Evolutionary conservation across 2,329 filamentous ascomycete genomes (phyloP), one percentile per base, ranked within the genome.

Genomic region (Exutisphaerella laricina): DNA sequence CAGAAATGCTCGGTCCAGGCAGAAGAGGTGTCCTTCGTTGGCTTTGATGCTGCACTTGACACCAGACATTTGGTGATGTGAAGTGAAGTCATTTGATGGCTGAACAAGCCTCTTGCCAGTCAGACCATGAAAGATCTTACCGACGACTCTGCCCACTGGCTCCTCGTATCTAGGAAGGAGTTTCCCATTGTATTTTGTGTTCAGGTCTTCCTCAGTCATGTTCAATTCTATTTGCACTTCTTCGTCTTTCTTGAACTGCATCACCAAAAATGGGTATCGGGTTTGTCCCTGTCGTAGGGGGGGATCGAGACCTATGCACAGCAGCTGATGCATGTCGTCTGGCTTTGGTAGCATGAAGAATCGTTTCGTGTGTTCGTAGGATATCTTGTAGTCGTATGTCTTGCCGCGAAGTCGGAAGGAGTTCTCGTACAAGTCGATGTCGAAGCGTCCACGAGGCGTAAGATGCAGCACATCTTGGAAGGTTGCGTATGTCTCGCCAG

Each of bases 41-140:
- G 94, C 94, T 70, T 98, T 98, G 79, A 98, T 96, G n/a, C 89
- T 94, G 68, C 92, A 98, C 71, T 98, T 98, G 68, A 98, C 94
- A 45, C 92, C 92, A 55, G 83, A 87, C 66, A 96, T 89, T 59
- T 85, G 81, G 64, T 95, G 88, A 69, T 97, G 92, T 55, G 85
- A 94, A 62, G 83, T 77, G 69, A 98, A 98, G 66, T 96, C 89
- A 67, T 90, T 90, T 35, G 89, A 92, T 2, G 92, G 92, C 49
- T 85, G 86, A 20, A 89, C 88, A 48, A 98, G 84, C 70, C 94
- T 94, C 78, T 96, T 97, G 59, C 88, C 88, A 14, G 88, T 88
- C 34, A 98, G 72, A 10, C 92, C 92, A 54, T 87, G 82, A 78
- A 98, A 98, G 53, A 98, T 88, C 66, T 94, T 89, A 37, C 89